Evolutionary conservation across 208 protist genomes (phyloP).

Genomic region (Wallacemonas sp.): DNA sequence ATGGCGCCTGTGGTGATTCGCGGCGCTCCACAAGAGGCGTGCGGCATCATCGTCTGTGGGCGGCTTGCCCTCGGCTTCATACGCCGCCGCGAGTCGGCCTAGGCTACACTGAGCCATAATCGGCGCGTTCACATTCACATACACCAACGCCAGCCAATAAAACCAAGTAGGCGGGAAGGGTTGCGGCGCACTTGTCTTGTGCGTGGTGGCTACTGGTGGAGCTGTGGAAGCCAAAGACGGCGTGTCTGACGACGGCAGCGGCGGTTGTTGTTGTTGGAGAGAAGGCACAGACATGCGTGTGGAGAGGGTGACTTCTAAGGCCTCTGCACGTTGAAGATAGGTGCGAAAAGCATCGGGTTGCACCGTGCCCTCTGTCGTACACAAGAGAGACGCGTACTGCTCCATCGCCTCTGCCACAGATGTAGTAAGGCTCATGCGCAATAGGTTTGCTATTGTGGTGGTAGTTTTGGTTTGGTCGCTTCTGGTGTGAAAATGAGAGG

Average conservation of each 20-base stretch:
- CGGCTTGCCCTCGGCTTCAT: neutral
- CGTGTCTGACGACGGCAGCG: too few relatives aligned
- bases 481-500: too few relatives aligned
- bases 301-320: too few relatives aligned
- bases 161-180: too few relatives aligned
- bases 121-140: constrained; percentile 8
- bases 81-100: neutral
- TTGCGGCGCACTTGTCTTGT: too few relatives aligned
- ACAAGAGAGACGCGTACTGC: neutral
- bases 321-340: neutral
- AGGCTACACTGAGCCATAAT: constrained; percentile 3
- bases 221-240: too few relatives aligned
- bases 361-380: neutral
- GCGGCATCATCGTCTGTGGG: neutral
- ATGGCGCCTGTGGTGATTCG: neutral
- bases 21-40: constrained; percentile 5
- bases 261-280: neutral
- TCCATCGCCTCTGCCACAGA: too few relatives aligned
- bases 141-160: constrained; percentile 2
- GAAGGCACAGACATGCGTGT: neutral
- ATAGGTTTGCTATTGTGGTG: too few relatives aligned
- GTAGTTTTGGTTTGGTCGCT: neutral
- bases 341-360: neutral
- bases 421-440: too few relatives aligned
- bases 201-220: too few relatives aligned